phyloP scores from a whole-genome alignment of 2,329 filamentous ascomycete species.

The Aspergillus neoniger region DNA sequence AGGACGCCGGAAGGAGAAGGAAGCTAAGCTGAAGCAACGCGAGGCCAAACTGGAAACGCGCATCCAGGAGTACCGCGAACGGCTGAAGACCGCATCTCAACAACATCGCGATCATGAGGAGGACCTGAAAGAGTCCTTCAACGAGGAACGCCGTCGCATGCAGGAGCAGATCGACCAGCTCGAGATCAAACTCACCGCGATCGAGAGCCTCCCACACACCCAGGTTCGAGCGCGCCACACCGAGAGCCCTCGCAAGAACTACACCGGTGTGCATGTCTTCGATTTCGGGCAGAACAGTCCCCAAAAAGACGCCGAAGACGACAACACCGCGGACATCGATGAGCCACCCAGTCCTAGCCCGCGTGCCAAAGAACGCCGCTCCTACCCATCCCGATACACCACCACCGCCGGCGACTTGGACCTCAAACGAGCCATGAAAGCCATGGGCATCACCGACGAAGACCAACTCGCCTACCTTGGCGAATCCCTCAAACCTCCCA shows the following conservation, averaged over 20 bases:
- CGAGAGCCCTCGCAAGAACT: slow-evolving; percentile 32
- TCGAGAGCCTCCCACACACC: slow-evolving; percentile 29
- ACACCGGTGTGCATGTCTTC: slow-evolving; percentile 32
- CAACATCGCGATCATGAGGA: slow-evolving; percentile 42
- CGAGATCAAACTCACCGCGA: slow-evolving; percentile 32
- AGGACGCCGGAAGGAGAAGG: slow-evolving; percentile 45
- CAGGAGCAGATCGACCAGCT: slow-evolving; percentile 41
- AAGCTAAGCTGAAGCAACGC: slow-evolving; percentile 43
- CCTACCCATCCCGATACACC: slow-evolving; percentile 12
- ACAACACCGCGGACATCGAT: slow-evolving; percentile 32
- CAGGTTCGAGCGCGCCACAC: slow-evolving; percentile 24
- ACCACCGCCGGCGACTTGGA: slow-evolving; percentile 23
- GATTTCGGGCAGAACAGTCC: slow-evolving; percentile 28
- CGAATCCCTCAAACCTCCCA: slow-evolving; percentile 21
- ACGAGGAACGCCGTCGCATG: slow-evolving; percentile 43
- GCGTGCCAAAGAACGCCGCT: slow-evolving; percentile 34
- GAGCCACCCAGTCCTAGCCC: slow-evolving; percentile 39
- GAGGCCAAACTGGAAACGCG: slow-evolving; percentile 42
- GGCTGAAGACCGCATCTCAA: slow-evolving; percentile 36
- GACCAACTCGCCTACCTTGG: slow-evolving; percentile 28
- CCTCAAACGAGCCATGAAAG: slow-evolving; percentile 25
- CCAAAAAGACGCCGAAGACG: slow-evolving; percentile 25
- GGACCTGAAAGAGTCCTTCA: slow-evolving; percentile 34
- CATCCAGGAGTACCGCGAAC: slow-evolving; percentile 45
- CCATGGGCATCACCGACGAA: slow-evolving; percentile 30